phyloP scores from a whole-genome alignment of 1,284 basidiomycete species.

The Cryptococcus jaspeensis region DNA sequence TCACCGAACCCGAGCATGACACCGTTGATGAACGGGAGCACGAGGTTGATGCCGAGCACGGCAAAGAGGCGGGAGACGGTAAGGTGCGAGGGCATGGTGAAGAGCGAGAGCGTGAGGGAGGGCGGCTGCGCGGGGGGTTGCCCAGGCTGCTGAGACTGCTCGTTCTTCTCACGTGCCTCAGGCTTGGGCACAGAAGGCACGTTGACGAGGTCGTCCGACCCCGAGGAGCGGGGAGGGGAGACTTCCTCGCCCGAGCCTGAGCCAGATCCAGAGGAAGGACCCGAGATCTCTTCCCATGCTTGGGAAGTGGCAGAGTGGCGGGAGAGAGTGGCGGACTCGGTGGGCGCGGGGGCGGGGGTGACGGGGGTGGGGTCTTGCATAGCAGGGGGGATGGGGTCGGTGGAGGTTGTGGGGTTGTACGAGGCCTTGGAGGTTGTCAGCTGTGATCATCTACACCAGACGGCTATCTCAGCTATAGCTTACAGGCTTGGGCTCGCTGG shows the following conservation, averaged over 20 bases:
- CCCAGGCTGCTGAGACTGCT: background rate
- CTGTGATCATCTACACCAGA: background rate
- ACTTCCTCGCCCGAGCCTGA: slow-evolving; percentile 27
- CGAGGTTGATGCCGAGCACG: slow-evolving; percentile 83
- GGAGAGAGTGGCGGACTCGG: slow-evolving; percentile 34
- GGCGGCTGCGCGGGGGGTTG: slow-evolving; percentile 41
- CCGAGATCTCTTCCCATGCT: slow-evolving; percentile 45
- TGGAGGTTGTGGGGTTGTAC: slow-evolving; percentile 39
- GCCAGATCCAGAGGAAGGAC: slow-evolving; percentile 16
- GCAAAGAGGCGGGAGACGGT: slow-evolving; percentile 73
- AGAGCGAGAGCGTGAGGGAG: slow-evolving; percentile 71
- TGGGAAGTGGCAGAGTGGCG: slow-evolving; percentile 35
- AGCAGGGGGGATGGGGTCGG: slow-evolving; percentile 35
- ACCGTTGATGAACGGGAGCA: slow-evolving; percentile 93
- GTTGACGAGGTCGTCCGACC: slow-evolving; percentile 15
- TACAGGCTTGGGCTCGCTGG: slow-evolving; percentile 14
- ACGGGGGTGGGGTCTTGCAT: slow-evolving; percentile 24
- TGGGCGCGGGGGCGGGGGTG: slow-evolving; percentile 14
- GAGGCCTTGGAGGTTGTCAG: slow-evolving; percentile 16
- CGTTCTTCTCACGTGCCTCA: background rate
- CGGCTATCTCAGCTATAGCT: slow-evolving; percentile 1
- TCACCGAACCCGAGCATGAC: slow-evolving; percentile 98
- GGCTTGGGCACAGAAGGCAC: slow-evolving; percentile 3
- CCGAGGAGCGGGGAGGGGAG: slow-evolving; percentile 23
- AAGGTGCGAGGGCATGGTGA: slow-evolving; percentile 75